Evolutionary conservation across 768 basidiomycete genomes (phyloP), one percentile per base, ranked within the genome.

Genomic region (Pulveroboletus sp.): DNA sequence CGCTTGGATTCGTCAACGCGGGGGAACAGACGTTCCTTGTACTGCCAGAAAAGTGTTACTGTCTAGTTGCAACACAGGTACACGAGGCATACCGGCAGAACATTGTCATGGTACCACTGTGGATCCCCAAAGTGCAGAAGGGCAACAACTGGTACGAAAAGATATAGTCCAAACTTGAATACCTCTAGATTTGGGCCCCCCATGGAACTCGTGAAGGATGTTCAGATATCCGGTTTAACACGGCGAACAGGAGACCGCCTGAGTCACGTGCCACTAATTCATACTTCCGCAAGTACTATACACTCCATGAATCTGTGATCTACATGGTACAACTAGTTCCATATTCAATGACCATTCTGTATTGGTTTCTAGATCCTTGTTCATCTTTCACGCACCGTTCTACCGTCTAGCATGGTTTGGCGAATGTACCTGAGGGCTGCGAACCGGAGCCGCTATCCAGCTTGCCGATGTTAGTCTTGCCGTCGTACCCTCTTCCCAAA

Each of bases 91-190:
- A 90, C 86, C 8, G 91, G 89, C 30, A 88, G 70, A 50, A 94
- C 89, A 57, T 89, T 75, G 41, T 75, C 71, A 47, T 78, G 76
- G 62, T 93, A 93, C 91, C 91, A 93, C 35, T 85, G 80, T 6
- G 89, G 89, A 65, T 93, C 88, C 37, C 91, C 90, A 62, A 89
- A 93, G 68, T 92, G 86, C 43, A 91, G 71, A 61, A 93, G 78
- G 20, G 88, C 84, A 39, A 78, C 71, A 49, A 93, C 81, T 10
- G 91, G 91, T 50, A 91, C 82, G 59, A 90, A 90, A 48, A 93
- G 81, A 67, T 93, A 93, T 16, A 91, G 69, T 4, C 81, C 81
- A 59, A 93, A 93, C 71, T 92, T 93, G 83, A 93, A 90, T 16
- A 93, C 78, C 68, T 93, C 91, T 46, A 93, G 82, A 65, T 87